Base-by-base conservation (phyloP, 2,329 filamentous ascomycete genomes). In the Chaetomiaceae sp. region DNA sequence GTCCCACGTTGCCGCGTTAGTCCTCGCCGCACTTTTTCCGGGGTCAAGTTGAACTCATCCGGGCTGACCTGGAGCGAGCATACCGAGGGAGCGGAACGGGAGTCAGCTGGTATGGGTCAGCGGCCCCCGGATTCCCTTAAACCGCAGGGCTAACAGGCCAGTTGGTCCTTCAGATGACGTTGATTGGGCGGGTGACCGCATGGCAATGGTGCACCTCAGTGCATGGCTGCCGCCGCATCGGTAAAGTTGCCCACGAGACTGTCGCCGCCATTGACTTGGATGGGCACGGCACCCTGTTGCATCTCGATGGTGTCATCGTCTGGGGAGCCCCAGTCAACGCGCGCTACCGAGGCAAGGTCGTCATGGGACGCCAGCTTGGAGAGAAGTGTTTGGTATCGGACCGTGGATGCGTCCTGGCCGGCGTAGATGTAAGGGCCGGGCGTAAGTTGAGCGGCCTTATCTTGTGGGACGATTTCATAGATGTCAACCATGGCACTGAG, bases 401-500 rank as follows among this genome's bases (percentile, higher is more conserved):
- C 72, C 21, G 80, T 67, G 53, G 77, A 76, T 41, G 76, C 73
- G 56, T 82, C 79, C 64, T 82, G 80, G 43, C 75, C 77, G 47
- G 77, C 73, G 60, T 78, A 79, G 70, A 70, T 14, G 70, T 63
- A 60, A 1, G 56, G 54, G 38, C 47, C 51, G 60, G 61, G 66
- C 55, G 55, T 65, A 54, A 58, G 69, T 62, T 60, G 72, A 62
- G 56, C 65, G 46, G 65, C 62, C 30, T 70, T 67, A 54, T 75
- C 75, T 53, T 78, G 75, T 20, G 80, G 79, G 32, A 78, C 76
- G 63, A 84, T 82, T 58, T 85, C 81, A 68, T 85, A 85, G 42
- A 86, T 80, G 64, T 86, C 82, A 55, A 86, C 81, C 70, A 86
- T 80, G 62, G 85, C 84, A 62, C 82, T 86, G 63, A 45, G 57